Conservation (phyloP, 2,329 filamentous ascomycete genomes). For the Colletotrichum somersetense region DNA sequence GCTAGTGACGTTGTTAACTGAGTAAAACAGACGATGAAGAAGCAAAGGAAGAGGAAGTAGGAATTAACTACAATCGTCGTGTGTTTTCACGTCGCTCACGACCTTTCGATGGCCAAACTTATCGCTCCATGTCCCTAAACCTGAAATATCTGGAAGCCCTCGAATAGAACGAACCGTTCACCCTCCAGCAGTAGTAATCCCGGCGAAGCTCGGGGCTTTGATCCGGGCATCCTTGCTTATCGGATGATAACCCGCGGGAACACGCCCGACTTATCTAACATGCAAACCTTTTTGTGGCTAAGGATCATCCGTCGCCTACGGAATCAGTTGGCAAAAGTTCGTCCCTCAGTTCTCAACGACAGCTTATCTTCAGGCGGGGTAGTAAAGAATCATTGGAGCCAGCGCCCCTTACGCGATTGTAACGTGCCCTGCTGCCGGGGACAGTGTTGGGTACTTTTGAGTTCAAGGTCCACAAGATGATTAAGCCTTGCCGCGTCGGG, state of each 20-base stretch:
- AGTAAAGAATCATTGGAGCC: background rate
- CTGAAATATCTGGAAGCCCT: background rate
- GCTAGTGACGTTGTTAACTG: background rate
- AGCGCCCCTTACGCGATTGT: slow-evolving; percentile 25
- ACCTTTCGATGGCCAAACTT: background rate
- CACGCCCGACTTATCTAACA: slow-evolving; percentile 30
- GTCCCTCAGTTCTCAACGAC: background rate
- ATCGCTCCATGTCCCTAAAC: background rate
- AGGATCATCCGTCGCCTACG: background rate
- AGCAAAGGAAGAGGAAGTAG: too few relatives aligned
- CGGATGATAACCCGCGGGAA: slow-evolving; percentile 31
- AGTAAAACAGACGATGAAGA: too few relatives aligned
- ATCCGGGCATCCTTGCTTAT: slow-evolving; percentile 2
- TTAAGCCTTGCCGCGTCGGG: slow-evolving; percentile 39
- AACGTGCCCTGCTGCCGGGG: slow-evolving; percentile 24
- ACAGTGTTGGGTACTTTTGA: slow-evolving; percentile 1
- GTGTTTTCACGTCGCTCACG: too few relatives aligned
- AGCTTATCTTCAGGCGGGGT: slow-evolving; percentile 37
- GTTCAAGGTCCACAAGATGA: slow-evolving; percentile 15
- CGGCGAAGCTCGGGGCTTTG: slow-evolving; percentile 16
- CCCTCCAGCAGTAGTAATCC: background rate
- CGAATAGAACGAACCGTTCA: background rate
- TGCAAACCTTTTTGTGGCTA: slow-evolving; percentile 11
- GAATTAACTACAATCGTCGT: too few relatives aligned
- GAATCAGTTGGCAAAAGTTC: slow-evolving; percentile 5